Conservation (phyloP, 768 basidiomycete genomes). For the Xanthoconium purpureum region DNA sequence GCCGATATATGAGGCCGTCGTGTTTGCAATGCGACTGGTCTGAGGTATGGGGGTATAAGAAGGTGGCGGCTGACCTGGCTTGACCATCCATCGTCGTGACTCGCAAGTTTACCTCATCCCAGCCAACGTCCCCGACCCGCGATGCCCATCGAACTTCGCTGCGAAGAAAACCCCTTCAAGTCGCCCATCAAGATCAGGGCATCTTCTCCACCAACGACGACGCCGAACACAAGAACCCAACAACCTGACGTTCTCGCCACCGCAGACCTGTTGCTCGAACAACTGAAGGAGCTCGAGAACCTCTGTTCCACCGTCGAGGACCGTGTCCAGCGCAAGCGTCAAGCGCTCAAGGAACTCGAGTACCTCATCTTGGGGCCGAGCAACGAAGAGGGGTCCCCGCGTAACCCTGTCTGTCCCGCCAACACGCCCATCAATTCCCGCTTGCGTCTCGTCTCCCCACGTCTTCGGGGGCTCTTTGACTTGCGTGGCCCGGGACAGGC, state of each 20-base stretch:
- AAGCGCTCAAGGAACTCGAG: conserved; percentile 23
- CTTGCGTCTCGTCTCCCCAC: conserved; percentile 21
- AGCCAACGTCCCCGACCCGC: neutral
- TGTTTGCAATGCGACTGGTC: conserved; percentile 14
- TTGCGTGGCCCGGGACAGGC: conserved; percentile 25
- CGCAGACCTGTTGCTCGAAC: conserved; percentile 28
- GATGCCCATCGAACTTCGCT: conserved; percentile 8
- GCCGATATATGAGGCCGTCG: neutral
- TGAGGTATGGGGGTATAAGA: conserved; percentile 11
- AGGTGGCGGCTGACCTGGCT: neutral
- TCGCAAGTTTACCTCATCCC: neutral
- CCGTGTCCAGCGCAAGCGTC: conserved; percentile 23
- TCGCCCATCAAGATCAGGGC: conserved; percentile 15
- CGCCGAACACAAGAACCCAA: neutral
- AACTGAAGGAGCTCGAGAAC: conserved; percentile 25
- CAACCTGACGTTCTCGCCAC: conserved; percentile 27
- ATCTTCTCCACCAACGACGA: neutral
- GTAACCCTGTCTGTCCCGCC: conserved; percentile 16
- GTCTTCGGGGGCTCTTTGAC: conserved; percentile 33
- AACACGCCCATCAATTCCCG: conserved; percentile 22
- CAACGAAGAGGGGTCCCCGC: conserved; percentile 10
- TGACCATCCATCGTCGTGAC: neutral
- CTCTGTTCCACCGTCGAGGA: conserved; percentile 21
- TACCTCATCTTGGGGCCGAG: conserved; percentile 12
- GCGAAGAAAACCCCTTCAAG: conserved; percentile 17